Percentiles rank a stretch among this genome's conserved stretches.
Conservation (phyloP, 2,329 filamentous ascomycete genomes). For the Apiospora arundinis region DNA sequence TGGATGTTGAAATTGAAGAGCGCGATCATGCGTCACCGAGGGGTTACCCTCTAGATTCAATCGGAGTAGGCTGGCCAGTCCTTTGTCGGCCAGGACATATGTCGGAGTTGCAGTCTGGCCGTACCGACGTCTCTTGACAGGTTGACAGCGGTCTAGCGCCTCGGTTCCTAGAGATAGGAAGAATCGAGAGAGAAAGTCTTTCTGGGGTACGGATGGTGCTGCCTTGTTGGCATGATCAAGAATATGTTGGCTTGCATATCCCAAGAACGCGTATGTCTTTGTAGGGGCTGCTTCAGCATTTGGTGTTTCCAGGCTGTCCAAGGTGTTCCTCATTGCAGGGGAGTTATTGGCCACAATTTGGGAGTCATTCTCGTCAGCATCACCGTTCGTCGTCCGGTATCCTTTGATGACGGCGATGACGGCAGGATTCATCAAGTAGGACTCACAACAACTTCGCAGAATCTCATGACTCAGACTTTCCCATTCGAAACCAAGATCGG, state of each 20-base stretch:
- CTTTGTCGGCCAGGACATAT: slow-evolving; percentile 28
- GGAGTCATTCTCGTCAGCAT: neutral
- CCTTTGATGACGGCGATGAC: neutral
- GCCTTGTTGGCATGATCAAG: slow-evolving; percentile 28
- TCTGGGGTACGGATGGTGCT: slow-evolving; percentile 22
- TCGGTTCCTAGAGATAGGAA: slow-evolving; percentile 22
- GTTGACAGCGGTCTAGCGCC: slow-evolving; percentile 25
- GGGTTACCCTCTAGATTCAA: neutral
- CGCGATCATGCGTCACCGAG: neutral
- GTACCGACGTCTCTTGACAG: slow-evolving; percentile 24
- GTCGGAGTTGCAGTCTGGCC: slow-evolving; percentile 20
- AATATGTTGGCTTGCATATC: slow-evolving; percentile 23
- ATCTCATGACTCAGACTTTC: slow-evolving; percentile 47
- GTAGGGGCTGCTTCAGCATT: neutral
- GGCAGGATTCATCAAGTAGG: slow-evolving; percentile 20
- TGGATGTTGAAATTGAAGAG: neutral
- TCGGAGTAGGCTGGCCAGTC: neutral
- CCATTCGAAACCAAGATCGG: slow-evolving; percentile 33
- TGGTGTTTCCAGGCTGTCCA: neutral
- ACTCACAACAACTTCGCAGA: slow-evolving; percentile 45
- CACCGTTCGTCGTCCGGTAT: neutral
- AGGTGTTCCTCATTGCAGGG: neutral
- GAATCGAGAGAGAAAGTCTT: slow-evolving; percentile 23
- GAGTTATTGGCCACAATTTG: neutral
- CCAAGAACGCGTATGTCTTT: slow-evolving; percentile 25